Evolutionary conservation across 2,329 filamentous ascomycete genomes (phyloP).

Genomic region (Ascocoryne sarcoides): DNA sequence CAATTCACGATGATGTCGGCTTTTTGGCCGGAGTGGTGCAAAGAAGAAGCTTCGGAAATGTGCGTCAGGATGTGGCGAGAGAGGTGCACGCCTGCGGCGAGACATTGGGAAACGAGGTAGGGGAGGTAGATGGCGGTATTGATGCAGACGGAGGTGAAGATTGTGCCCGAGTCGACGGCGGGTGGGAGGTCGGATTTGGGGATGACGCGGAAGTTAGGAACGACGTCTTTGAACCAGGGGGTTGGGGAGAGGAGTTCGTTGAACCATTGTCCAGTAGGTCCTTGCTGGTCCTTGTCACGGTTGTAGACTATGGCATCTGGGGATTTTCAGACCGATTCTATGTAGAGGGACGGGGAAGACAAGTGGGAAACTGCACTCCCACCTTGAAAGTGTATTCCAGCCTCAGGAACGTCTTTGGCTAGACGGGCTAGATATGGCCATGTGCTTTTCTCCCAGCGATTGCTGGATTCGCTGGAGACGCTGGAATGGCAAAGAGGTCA

Average conservation of each 20-base stretch:
- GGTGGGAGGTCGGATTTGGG: slow-evolving; percentile 47
- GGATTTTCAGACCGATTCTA: not conserved
- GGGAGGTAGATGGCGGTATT: slow-evolving; percentile 83
- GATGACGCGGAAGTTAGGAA: slow-evolving; percentile 63
- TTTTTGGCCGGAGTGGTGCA: slow-evolving; percentile 47
- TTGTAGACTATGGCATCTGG: slow-evolving; percentile 45
- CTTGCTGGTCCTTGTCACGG: slow-evolving; percentile 18
- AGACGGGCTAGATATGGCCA: slow-evolving; percentile 55
- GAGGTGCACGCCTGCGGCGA: slow-evolving; percentile 61
- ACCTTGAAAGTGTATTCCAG: slow-evolving; percentile 74
- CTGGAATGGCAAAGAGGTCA: slow-evolving; percentile 8
- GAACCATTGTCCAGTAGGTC: slow-evolving; percentile 35
- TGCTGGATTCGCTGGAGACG: slow-evolving; percentile 20
- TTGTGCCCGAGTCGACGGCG: slow-evolving; percentile 62
- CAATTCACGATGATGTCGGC: slow-evolving; percentile 75
- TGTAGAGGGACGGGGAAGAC: not conserved
- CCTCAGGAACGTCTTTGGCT: slow-evolving; percentile 59
- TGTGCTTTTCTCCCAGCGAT: slow-evolving; percentile 53
- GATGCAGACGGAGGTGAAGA: slow-evolving; percentile 82
- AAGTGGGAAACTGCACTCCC: slow-evolving; percentile 6
- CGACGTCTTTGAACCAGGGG: slow-evolving; percentile 65
- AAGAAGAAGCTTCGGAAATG: slow-evolving; percentile 56
- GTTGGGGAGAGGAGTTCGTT: slow-evolving; percentile 57
- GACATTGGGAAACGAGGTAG: slow-evolving; percentile 75
- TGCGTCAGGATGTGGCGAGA: slow-evolving; percentile 58